Percentiles rank a stretch among this genome's conserved stretches.
phyloP scores from a whole-genome alignment of 345 rosid genomes.

The Sisymbrium altissimum region DNA sequence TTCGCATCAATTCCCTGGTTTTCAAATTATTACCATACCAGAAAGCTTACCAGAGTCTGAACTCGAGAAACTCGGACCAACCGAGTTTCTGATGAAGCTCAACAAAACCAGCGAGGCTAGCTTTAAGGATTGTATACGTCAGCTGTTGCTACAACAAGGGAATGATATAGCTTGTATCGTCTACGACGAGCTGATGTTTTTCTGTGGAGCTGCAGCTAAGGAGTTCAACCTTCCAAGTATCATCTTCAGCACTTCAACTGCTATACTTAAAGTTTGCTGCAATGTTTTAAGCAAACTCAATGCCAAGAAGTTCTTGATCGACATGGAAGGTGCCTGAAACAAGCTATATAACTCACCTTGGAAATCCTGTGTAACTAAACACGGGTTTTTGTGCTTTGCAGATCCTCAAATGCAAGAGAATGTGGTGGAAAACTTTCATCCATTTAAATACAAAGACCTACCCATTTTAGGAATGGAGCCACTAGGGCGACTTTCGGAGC shows the following conservation, averaged over 20 bases:
- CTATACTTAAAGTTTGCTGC: neutral
- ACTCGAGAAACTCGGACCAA: neutral
- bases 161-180: constrained; percentile 39
- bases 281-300: neutral
- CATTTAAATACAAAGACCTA: constrained; percentile 18
- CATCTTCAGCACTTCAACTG: constrained; percentile 16
- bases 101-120: constrained; percentile 37
- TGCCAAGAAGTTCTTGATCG: constrained; percentile 8
- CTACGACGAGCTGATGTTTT: constrained; percentile 30
- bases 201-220: constrained; percentile 8
- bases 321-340: constrained; percentile 19
- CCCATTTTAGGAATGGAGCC: neutral
- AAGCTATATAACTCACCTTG: neutral
- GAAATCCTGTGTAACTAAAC: neutral
- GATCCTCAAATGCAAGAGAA: neutral
- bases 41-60: constrained; percentile 27
- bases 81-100: constrained; percentile 23
- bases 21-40: constrained; percentile 36
- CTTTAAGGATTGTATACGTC: constrained; percentile 10
- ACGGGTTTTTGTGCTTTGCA: neutral
- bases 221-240: constrained; percentile 8
- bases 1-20: neutral
- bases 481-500: neutral
- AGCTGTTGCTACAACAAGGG: neutral
- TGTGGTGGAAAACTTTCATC: constrained; percentile 4